Evolutionary conservation across 225 moss, liverwort and hornwort species (phyloP).

Genomic region (Rhytidiadelphus loreus): DNA sequence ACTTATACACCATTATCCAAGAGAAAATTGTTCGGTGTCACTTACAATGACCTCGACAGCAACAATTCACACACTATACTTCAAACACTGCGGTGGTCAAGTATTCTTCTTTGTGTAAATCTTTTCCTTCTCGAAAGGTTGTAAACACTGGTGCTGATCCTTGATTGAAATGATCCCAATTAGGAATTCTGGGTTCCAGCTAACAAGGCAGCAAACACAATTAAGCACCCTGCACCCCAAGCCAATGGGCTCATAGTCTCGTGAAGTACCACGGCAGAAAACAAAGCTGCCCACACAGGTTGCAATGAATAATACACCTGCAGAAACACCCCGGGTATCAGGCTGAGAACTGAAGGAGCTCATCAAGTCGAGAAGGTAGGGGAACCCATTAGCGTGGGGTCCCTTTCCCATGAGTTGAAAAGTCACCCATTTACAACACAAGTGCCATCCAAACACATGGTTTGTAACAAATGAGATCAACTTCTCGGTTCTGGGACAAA

Average conservation of each 20-base stretch:
- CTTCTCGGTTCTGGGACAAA: not conserved
- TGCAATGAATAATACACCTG: slow-evolving; percentile 43
- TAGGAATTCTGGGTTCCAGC: slow-evolving; percentile 29
- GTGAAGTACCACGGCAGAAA: slow-evolving; percentile 26
- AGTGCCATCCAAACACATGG: not conserved
- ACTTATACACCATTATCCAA: not conserved
- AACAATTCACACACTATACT: not conserved
- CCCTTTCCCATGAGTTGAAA: not conserved
- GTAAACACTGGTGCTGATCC: not conserved
- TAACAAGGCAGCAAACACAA: slow-evolving; percentile 36
- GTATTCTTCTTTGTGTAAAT: not conserved
- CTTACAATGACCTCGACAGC: not conserved
- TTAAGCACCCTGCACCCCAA: slow-evolving; percentile 46
- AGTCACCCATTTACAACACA: not conserved
- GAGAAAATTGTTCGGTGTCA: not conserved
- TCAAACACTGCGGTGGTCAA: not conserved
- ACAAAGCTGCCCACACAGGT: slow-evolving; percentile 37
- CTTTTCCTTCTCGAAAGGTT: not conserved
- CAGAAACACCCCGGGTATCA: not conserved
- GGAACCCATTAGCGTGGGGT: not conserved
- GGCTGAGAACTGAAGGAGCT: not conserved
- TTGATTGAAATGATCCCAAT: not conserved
- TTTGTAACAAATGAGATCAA: not conserved
- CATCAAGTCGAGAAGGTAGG: not conserved
- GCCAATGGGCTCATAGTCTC: slow-evolving; percentile 43